Conservation (phyloP, 2,329 filamentous ascomycete genomes). For the Capronia coronata region DNA sequence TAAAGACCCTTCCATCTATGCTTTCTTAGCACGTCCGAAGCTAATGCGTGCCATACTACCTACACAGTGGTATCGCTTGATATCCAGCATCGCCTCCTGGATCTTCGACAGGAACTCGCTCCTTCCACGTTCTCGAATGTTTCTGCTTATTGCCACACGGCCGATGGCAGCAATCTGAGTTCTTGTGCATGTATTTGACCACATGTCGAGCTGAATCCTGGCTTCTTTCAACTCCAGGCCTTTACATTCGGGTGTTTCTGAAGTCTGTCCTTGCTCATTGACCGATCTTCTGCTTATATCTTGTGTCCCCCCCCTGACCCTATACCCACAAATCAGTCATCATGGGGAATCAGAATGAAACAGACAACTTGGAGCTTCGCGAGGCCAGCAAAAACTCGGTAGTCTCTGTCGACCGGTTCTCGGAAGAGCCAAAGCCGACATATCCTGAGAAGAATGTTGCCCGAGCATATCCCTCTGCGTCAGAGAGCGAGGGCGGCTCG, state of each 20-base stretch:
- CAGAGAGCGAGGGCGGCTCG: background rate
- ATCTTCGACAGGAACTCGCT: background rate
- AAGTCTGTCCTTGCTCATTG: background rate
- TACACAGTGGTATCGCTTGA: background rate
- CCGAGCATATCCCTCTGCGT: constrained; percentile 9
- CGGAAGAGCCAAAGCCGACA: constrained; percentile 6
- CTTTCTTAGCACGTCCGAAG: background rate
- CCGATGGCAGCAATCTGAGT: background rate
- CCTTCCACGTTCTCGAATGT: constrained; percentile 6
- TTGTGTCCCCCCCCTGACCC: background rate
- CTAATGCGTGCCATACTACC: background rate
- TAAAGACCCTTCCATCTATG: background rate
- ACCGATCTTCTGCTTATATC: background rate
- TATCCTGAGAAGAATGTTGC: constrained; percentile 12
- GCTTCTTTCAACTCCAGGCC: too few relatives aligned
- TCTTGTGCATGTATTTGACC: too few relatives aligned
- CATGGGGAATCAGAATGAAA: constrained; percentile 10
- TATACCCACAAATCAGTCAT: background rate
- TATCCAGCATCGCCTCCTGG: constrained; percentile 1
- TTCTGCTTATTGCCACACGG: constrained; percentile 8
- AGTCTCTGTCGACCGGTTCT: constrained; percentile 5
- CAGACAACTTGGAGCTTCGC: constrained; percentile 10
- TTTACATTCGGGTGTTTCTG: background rate
- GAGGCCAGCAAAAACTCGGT: constrained; percentile 8
- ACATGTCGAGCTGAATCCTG: too few relatives aligned